Evolutionary conservation across 352 stramenopile genomes (phyloP), one percentile per base, ranked within the genome.

Genomic region (Pythium coloratum): DNA sequence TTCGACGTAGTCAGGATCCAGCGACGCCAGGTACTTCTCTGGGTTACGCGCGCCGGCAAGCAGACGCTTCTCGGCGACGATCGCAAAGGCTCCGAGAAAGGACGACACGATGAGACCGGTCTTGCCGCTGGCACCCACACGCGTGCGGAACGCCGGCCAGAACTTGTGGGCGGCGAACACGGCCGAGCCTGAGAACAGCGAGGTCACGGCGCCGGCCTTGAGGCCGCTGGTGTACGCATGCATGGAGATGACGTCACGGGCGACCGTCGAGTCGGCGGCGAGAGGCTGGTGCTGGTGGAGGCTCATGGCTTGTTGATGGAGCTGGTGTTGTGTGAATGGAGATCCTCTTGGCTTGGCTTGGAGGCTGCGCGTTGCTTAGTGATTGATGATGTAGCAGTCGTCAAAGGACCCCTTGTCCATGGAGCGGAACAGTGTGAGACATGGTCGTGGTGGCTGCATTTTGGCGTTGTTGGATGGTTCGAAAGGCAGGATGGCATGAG

Each of bases 61-160:
- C 38, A 95, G 61, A 12, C 76, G 75, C 60, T 77, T 83, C 68
- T 95, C 87, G 7, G 84, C 75, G 47, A 77, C 77, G 66, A 94
- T 69, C 34, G 81, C 80, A 69, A 95, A 95, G 32, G 78, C 76
- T 14, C 67, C 87, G 10, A 95, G 62, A 34, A 80, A 79, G 26
- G 87, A 75, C 51, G 73, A 81, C 26, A 93, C 73, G 33, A 91
- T 76, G 36, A 95, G 75, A 40, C 78, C 83, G 64, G 75, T 86
- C 81, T 95, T 93, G 72, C 78, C 87, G 63, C 84, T 93, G 44
- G 82, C 71, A 46, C 75, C 81, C 10, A 95, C 62, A 13, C 87
- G 84, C 51, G 77, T 80, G 73, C 85, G 87, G 80, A 93, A 95
- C 40, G 71, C 75, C 1, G 76, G 70, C 73, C 62, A 91, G 70